Evolutionary conservation across 495 filamentous ascomycete genomes (phyloP).

Genomic region (Immersiella caudata): DNA sequence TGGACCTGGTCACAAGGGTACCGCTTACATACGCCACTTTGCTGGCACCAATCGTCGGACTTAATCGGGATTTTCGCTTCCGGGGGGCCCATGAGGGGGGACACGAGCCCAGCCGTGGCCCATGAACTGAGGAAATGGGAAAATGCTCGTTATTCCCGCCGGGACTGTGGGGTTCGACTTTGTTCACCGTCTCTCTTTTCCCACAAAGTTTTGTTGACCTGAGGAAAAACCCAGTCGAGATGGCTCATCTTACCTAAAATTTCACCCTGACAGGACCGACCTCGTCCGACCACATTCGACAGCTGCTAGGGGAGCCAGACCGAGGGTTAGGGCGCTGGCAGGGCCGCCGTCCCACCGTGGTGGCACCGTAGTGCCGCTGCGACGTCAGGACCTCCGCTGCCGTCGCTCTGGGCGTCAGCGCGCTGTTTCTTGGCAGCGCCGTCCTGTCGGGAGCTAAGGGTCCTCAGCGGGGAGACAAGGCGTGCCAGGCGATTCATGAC

Average conservation of each 20-base stretch:
- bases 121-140: neutral
- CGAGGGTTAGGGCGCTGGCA: neutral
- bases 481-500: too few species aligned
- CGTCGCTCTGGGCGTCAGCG: neutral
- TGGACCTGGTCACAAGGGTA: neutral
- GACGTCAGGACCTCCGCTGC: neutral
- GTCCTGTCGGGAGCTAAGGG: neutral
- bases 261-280: neutral
- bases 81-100: neutral
- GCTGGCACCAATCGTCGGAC: neutral
- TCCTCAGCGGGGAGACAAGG: neutral
- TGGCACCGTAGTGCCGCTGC: neutral
- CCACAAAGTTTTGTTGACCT: neutral
- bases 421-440: neutral
- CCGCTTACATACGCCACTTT: neutral
- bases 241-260: neutral
- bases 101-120: neutral
- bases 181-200: neutral
- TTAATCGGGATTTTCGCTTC: neutral
- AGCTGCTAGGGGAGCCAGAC: neutral
- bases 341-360: neutral
- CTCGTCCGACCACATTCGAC: too few species aligned
- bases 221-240: neutral
- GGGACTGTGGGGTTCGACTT: neutral
- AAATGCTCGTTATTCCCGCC: neutral